Evolutionary conservation across 441 rosid species (phyloP).

Genomic region (Jatropha multifida): DNA sequence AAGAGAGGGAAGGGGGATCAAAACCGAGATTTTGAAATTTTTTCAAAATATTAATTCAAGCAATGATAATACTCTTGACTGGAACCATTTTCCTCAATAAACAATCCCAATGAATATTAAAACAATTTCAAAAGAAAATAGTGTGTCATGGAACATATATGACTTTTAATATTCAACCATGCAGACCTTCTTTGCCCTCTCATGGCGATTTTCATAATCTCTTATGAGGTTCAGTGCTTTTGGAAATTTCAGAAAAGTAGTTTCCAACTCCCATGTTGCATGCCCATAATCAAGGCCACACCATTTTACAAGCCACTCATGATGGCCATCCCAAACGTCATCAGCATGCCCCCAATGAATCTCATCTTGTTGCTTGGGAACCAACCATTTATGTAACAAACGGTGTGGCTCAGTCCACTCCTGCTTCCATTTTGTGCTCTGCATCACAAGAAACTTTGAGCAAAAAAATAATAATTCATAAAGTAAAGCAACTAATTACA

Average conservation of each 20-base stretch:
- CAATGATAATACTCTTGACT: background rate
- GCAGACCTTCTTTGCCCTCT: slow-evolving; percentile 41
- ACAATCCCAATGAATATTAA: background rate
- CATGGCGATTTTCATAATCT: slow-evolving; percentile 45
- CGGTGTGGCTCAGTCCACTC: slow-evolving; percentile 57
- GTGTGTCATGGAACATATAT: background rate
- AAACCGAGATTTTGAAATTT: background rate
- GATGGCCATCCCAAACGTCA: slow-evolving; percentile 24
- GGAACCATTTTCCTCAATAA: background rate
- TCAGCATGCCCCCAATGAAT: slow-evolving; percentile 7
- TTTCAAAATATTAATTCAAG: background rate
- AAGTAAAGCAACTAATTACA: background rate
- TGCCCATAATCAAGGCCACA: slow-evolving; percentile 58
- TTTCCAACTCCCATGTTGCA: slow-evolving; percentile 65
- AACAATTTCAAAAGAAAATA: background rate
- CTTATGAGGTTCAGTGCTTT: slow-evolving; percentile 40
- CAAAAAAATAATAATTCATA: slow-evolving; percentile 8
- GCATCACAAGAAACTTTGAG: slow-evolving; percentile 22
- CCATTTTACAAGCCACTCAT: slow-evolving; percentile 75
- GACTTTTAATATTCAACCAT: background rate
- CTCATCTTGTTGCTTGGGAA: slow-evolving; percentile 29
- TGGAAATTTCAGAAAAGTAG: slow-evolving; percentile 36
- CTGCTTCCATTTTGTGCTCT: slow-evolving; percentile 43
- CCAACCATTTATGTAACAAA: slow-evolving; percentile 41
- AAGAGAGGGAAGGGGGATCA: too few relatives aligned